A percentile compares a stretch with the other conserved stretches of the same genome.
Conservation (phyloP, 2,329 filamentous ascomycete genomes). For the Neocatenulostroma microsporum region DNA sequence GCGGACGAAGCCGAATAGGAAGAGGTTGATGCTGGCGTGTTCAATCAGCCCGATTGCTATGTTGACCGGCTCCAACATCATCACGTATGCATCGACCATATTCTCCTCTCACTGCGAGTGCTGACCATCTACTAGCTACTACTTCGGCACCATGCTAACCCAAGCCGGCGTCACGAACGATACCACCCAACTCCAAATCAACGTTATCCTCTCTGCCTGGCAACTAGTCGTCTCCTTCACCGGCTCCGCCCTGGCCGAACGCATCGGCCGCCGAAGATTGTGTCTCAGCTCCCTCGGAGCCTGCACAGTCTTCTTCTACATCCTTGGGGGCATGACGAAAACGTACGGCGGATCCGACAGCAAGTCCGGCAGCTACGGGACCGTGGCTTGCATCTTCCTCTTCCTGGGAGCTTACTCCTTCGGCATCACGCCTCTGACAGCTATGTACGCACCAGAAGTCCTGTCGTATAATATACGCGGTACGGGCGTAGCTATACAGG, state of each 20-base stretch:
- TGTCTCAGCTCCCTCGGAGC: constrained; percentile 15
- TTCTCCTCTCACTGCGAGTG: no score
- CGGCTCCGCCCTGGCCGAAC: constrained; percentile 12
- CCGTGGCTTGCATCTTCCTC: constrained; percentile 43
- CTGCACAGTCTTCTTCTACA: constrained; percentile 38
- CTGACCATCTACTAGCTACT: no score
- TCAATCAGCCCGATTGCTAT: no score
- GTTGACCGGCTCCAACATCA: no score
- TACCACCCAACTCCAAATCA: constrained; percentile 32
- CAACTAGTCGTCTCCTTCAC: constrained; percentile 21
- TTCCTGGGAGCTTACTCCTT: constrained; percentile 44
- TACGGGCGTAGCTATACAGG: constrained; percentile 28
- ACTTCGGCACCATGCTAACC: constrained; percentile 31
- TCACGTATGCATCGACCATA: no score
- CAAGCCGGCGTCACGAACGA: constrained; percentile 32
- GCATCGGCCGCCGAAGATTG: constrained; percentile 17
- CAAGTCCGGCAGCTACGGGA: constrained; percentile 31
- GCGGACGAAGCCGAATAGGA: no score
- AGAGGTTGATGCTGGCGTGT: no score
- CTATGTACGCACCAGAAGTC: constrained; percentile 43
- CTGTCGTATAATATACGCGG: constrained; percentile 44
- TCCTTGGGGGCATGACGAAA: constrained; percentile 45
- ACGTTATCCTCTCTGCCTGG: constrained; percentile 29
- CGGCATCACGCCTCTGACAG: constrained; percentile 40
- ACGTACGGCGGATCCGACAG: constrained; percentile 19